Base-by-base conservation (phyloP, 345 rosid genomes). In the Camelina hispida region DNA sequence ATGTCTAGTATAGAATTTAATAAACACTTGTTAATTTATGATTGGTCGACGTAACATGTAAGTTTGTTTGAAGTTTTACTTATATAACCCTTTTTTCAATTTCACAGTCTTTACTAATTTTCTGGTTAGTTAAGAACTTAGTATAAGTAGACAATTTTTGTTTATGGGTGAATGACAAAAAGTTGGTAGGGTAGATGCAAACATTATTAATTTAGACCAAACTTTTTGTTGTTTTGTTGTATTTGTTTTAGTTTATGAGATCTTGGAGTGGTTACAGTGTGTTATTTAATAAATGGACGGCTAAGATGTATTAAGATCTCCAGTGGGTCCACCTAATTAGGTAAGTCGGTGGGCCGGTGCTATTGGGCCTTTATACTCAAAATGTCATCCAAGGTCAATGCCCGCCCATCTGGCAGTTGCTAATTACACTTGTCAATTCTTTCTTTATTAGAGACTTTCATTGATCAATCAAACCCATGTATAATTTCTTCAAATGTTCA, bases 271-370 rank as follows among this genome's bases (percentile, higher is more conserved):
- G 76, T 70, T 70, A 70, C 37, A 56, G 28, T 64, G 3, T n/a
- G 7, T n/a, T 2, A 1, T 18, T 47, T 35, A 11, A 4, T 3
- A 40, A 43, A 58, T 59, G 77, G 69, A 78, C 77, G 81, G 77
- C 68, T 66, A n/a, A 57, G 68, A 78, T 66, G 57, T 42, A 64
- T 20, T 51, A 14, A 65, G 63, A 6, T n/a, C 48, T 40, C 51
- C 2, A 44, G 50, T 50, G 72, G 62, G 72, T 71, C 16, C 48
- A 43, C 48, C 48, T 43, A 43, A 43, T 42, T 48, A 46, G 72
- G 76, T 77, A 0, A 71, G 80, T 57, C 47, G 76, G 72, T 77
- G 80, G 76, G 76, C 72, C 44, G 61, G n/a, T 69, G 10, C n/a
- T 54, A 25, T 40, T 68, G 72, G 40, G 72, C 62, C 63, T 68